Conservation (phyloP, 2,329 filamentous ascomycete genomes). For the Ciborinia camelliae region DNA sequence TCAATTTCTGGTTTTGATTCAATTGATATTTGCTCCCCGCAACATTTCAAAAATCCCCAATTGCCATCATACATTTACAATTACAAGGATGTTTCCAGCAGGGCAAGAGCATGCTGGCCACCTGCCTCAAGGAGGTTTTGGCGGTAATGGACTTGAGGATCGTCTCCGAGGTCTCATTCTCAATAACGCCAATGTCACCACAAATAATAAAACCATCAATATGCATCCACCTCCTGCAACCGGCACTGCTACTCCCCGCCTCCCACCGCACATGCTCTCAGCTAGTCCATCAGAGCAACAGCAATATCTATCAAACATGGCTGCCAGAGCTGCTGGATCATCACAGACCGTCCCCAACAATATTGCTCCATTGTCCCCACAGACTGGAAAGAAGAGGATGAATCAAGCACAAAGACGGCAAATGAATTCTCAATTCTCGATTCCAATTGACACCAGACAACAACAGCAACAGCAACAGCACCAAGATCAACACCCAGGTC, state of each 20-base stretch:
- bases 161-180: slow-evolving; percentile 59
- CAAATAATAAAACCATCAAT: slow-evolving; percentile 9
- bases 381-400: slow-evolving; percentile 45
- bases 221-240: slow-evolving; percentile 29
- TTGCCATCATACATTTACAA: neutral
- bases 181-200: slow-evolving; percentile 42
- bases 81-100: slow-evolving; percentile 15
- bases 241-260: slow-evolving; percentile 19
- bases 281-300: slow-evolving; percentile 27
- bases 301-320: slow-evolving; percentile 24
- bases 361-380: slow-evolving; percentile 23
- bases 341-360: slow-evolving; percentile 26
- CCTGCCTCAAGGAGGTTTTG: neutral
- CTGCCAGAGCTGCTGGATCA: neutral
- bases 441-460: slow-evolving; percentile 48
- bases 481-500: slow-evolving; percentile 37
- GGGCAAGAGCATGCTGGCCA: slow-evolving; percentile 5
- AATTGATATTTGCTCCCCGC: neutral
- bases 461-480: neutral
- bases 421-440: slow-evolving; percentile 57
- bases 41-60: neutral
- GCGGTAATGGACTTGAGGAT: slow-evolving; percentile 46
- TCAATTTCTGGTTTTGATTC: neutral
- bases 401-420: slow-evolving; percentile 63
- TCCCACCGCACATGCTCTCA: slow-evolving; percentile 29